Evolutionary conservation across 2,329 filamentous ascomycete genomes (phyloP).

Genomic region (Pleurostoma richardsiae): DNA sequence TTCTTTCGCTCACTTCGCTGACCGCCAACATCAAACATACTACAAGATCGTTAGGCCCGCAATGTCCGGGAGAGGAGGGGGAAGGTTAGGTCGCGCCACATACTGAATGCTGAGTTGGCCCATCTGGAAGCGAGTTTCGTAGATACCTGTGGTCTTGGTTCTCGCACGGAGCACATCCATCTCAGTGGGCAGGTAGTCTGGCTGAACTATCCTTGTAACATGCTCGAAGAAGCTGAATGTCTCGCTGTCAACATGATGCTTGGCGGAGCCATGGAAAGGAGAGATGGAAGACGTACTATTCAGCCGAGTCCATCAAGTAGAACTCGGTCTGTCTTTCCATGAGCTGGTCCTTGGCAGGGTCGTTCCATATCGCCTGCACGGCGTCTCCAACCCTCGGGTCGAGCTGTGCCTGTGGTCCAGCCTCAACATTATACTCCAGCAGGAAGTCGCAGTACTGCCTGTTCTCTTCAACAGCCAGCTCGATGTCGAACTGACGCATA

Average conservation of each 20-base stretch:
- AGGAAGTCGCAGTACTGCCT: conserved; percentile 74
- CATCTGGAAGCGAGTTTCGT: conserved; percentile 98
- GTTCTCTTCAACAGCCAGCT: conserved; percentile 67
- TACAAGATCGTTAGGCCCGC: conserved; percentile 32
- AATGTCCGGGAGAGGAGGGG: neutral
- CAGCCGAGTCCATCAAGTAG: conserved; percentile 98
- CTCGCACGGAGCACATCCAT: conserved; percentile 91
- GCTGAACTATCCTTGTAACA: conserved; percentile 74
- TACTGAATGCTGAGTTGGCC: conserved; percentile 98
- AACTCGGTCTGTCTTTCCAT: conserved; percentile 97
- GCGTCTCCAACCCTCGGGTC: conserved; percentile 78
- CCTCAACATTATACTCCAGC: conserved; percentile 82
- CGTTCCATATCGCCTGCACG: conserved; percentile 83
- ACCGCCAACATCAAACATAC: conserved; percentile 98
- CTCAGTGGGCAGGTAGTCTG: conserved; percentile 87
- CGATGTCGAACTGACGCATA: conserved; percentile 87
- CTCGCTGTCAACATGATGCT: neutral
- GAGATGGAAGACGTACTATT: conserved; percentile 66
- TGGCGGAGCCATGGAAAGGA: conserved; percentile 1
- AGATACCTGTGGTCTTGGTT: conserved; percentile 98
- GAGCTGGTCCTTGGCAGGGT: conserved; percentile 74
- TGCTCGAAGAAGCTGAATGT: conserved; percentile 85
- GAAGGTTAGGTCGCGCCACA: conserved; percentile 26
- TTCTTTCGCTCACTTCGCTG: conserved; percentile 98
- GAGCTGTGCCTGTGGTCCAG: conserved; percentile 81